A percentile compares a stretch with the other conserved stretches of the same genome.
These are phyloP conservation scores for Aspergillus pseudoviridinutans DNA, from an alignment of 2,329 filamentous ascomycete species.

Conservation along the genomic window DNA sequence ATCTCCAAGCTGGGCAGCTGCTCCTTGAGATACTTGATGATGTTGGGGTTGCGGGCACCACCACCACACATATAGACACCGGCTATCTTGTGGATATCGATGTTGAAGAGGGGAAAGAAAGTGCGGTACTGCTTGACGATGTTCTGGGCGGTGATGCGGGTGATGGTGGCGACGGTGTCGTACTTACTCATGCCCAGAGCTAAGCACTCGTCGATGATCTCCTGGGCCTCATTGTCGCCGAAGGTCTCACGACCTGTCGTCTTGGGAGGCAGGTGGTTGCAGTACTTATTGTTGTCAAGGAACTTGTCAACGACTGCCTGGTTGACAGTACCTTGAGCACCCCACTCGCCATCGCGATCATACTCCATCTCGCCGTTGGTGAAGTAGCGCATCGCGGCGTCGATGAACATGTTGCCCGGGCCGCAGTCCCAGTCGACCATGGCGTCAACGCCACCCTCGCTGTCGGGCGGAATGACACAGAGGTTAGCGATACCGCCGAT, in stretches of 20 bases:
- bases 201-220: too few relatives aligned
- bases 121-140: conserved; percentile 51
- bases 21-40: conserved; percentile 50
- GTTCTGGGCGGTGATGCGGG: conserved; percentile 56
- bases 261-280: conserved; percentile 50
- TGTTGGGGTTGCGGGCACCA: conserved; percentile 36
- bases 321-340: conserved; percentile 46
- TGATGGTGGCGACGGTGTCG: conserved; percentile 21
- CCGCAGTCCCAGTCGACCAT: conserved; percentile 54
- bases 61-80: conserved; percentile 46
- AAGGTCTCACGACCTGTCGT: conserved; percentile 59
- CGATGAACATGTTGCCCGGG: conserved; percentile 55
- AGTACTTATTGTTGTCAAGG: conserved; percentile 47
- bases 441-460: conserved; percentile 36
- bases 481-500: conserved; percentile 60
- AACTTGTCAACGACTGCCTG: conserved; percentile 52
- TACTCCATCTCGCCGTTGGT: conserved; percentile 49
- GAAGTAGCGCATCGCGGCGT: conserved; percentile 53
- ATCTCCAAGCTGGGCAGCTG: conserved; percentile 49
- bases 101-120: conserved; percentile 43
- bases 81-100: conserved; percentile 49
- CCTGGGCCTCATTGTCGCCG: too few relatives aligned
- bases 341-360: conserved; percentile 52
- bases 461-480: conserved; percentile 53
- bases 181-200: too few relatives aligned